Evolutionary conservation across 371 early-diverging fungal species (phyloP).

Genomic region (Cokeromyces recurvatus): DNA sequence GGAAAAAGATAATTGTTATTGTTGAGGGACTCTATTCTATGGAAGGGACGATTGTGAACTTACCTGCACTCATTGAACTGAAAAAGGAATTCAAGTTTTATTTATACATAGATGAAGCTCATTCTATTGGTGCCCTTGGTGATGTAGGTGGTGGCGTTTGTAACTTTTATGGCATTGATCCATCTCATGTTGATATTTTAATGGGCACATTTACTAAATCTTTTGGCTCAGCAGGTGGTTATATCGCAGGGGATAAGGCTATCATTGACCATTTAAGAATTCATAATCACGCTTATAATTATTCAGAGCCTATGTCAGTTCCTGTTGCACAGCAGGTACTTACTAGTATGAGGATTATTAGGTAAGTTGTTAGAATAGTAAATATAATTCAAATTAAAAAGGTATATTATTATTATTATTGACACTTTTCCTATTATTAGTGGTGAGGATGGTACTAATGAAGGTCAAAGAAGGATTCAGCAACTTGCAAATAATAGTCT

Average conservation of each 20-base stretch:
- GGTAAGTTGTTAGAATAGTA: conserved; percentile 55
- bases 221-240: conserved; percentile 98
- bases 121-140: conserved; percentile 97
- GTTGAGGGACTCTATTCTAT: conserved; percentile 98
- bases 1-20: conserved; percentile 97
- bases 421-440: too few relatives aligned
- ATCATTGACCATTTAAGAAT: conserved; percentile 84
- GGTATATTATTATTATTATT: too few relatives aligned
- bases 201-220: conserved; percentile 99
- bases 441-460: conserved; percentile 69
- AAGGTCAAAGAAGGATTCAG: conserved; percentile 80
- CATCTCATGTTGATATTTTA: conserved; percentile 88
- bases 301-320: conserved; percentile 92
- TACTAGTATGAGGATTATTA: conserved; percentile 83
- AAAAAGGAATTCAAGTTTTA: conserved; percentile 97
- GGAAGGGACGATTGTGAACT: conserved; percentile 93
- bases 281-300: conserved; percentile 75
- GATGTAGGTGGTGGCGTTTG: conserved; percentile 94
- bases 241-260: conserved; percentile 76
- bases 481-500: conserved; percentile 82
- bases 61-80: conserved; percentile 87
- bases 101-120: conserved; percentile 99
- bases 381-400: too few relatives aligned
- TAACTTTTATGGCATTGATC: conserved; percentile 89
- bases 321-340: conserved; percentile 93